phyloP scores from a whole-genome alignment of 768 basidiomycete species.

The Dioszegia aurantiaca region DNA sequence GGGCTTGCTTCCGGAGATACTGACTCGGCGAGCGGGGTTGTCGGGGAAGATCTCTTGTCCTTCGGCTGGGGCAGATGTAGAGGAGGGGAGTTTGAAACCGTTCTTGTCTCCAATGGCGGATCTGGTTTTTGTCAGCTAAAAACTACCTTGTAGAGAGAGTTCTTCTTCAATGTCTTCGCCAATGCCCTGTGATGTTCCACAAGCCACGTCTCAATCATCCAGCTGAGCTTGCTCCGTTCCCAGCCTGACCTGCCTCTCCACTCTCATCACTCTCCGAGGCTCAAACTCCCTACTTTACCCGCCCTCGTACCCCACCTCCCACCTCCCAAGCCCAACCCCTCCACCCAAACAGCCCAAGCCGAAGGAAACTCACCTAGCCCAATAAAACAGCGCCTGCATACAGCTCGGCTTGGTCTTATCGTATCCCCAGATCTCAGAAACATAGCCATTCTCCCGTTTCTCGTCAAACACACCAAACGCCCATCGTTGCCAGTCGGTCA shows the following conservation, averaged over 20 bases:
- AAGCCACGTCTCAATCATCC: too few species aligned
- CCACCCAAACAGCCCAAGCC: too few species aligned
- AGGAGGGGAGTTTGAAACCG: conserved; percentile 24
- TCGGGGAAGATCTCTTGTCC: conserved; percentile 44
- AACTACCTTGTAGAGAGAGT: neutral
- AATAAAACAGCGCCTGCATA: conserved; percentile 48
- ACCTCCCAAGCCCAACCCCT: too few species aligned
- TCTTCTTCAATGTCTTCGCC: too few species aligned
- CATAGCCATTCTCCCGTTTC: conserved; percentile 33
- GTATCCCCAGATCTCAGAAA: conserved; percentile 34
- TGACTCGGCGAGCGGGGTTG: conserved; percentile 45
- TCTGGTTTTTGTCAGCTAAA: conserved; percentile 21
- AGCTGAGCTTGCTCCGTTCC: too few species aligned
- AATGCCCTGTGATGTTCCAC: too few species aligned
- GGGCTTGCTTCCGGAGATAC: conserved; percentile 20
- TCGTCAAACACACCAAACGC: conserved; percentile 50
- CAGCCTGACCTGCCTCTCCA: too few species aligned
- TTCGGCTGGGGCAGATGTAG: conserved; percentile 13
- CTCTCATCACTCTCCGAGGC: too few species aligned
- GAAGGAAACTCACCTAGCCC: conserved; percentile 37
- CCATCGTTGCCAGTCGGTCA: conserved; percentile 53
- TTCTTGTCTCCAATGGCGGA: conserved; percentile 35
- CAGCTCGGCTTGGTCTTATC: conserved; percentile 36
- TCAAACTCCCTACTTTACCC: too few species aligned
- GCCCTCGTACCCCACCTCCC: too few species aligned